Percentiles rank a stretch among this genome's conserved stretches.
These are phyloP conservation scores for Eimeria maxima DNA, from an alignment of 169 alveolate genomes.

Conservation along the genomic window DNA sequence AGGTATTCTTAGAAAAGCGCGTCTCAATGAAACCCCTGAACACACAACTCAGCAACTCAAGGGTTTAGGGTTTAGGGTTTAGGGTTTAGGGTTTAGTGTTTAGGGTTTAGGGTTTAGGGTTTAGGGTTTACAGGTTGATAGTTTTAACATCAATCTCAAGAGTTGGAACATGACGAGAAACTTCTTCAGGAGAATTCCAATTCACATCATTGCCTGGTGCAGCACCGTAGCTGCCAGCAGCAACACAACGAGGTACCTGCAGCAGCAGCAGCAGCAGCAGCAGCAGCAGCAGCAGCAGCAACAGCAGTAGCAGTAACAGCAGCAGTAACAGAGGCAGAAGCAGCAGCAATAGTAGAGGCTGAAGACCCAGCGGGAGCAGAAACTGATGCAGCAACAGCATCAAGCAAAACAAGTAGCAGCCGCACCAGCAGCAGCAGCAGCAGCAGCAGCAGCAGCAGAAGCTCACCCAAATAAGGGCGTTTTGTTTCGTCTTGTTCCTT, in stretches of 20 bases:
- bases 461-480: slow-evolving; percentile 77
- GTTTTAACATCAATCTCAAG: slow-evolving; percentile 28
- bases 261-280: slow-evolving; percentile 46
- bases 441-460: slow-evolving; percentile 20
- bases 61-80: slow-evolving; percentile 5
- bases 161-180: slow-evolving; percentile 17
- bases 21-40: slow-evolving; percentile 77
- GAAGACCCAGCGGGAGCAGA: background rate
- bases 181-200: slow-evolving; percentile 63
- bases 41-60: background rate
- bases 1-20: slow-evolving; percentile 70
- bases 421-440: slow-evolving; percentile 6
- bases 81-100: slow-evolving; percentile 19
- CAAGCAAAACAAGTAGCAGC: too few species aligned
- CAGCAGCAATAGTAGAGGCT: background rate
- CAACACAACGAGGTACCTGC: slow-evolving; percentile 78
- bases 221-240: slow-evolving; percentile 72
- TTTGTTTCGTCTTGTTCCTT: slow-evolving; percentile 73
- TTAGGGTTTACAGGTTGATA: slow-evolving; percentile 54
- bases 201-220: slow-evolving; percentile 17
- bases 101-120: slow-evolving; percentile 21
- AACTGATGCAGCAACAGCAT: slow-evolving; percentile 1
- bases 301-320: slow-evolving; percentile 28
- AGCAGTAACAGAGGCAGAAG: background rate
- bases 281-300: slow-evolving; percentile 38